Conservation (phyloP, 495 filamentous ascomycete genomes). For the Cercophora samala region DNA sequence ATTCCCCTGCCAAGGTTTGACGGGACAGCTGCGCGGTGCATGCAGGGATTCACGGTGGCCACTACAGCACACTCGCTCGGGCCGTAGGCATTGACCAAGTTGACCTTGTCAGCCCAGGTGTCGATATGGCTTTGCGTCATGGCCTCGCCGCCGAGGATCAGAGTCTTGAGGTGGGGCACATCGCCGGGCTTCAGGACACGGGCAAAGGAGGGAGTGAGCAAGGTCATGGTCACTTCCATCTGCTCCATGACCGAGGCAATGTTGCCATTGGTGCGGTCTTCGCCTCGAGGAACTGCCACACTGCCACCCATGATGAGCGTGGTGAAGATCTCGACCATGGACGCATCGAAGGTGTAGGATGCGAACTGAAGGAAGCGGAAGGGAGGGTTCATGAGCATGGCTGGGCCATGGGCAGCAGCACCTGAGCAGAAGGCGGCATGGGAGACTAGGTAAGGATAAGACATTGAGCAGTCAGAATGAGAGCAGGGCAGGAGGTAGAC, state of each 20-base stretch:
- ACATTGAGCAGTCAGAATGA: not conserved
- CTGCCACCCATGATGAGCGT: conserved; percentile 45
- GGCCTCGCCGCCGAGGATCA: conserved; percentile 31
- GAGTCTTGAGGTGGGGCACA: conserved; percentile 25
- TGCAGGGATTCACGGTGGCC: conserved; percentile 25
- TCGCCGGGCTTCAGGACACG: conserved; percentile 19
- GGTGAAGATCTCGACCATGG: conserved; percentile 53
- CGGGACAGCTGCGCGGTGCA: conserved; percentile 18
- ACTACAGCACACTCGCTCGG: conserved; percentile 53
- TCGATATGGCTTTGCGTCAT: conserved; percentile 21
- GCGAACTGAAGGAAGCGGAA: conserved; percentile 57
- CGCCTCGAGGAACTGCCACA: conserved; percentile 35
- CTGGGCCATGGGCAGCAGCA: conserved; percentile 23
- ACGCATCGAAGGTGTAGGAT: conserved; percentile 59
- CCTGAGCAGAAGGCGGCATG: conserved; percentile 35
- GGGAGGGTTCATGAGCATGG: conserved; percentile 15
- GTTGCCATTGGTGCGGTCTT: conserved; percentile 30
- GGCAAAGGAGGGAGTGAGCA: conserved; percentile 29
- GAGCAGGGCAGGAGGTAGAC: not conserved
- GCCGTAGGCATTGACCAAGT: conserved; percentile 54
- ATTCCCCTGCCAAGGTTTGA: conserved; percentile 22
- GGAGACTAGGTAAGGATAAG: conserved; percentile 22
- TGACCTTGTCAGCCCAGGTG: conserved; percentile 30
- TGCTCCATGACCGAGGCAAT: conserved; percentile 29
- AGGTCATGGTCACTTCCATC: conserved; percentile 24